phyloP scores from a whole-genome alignment of 83 land plant species.

The Diphasiastrum complanatum region DNA sequence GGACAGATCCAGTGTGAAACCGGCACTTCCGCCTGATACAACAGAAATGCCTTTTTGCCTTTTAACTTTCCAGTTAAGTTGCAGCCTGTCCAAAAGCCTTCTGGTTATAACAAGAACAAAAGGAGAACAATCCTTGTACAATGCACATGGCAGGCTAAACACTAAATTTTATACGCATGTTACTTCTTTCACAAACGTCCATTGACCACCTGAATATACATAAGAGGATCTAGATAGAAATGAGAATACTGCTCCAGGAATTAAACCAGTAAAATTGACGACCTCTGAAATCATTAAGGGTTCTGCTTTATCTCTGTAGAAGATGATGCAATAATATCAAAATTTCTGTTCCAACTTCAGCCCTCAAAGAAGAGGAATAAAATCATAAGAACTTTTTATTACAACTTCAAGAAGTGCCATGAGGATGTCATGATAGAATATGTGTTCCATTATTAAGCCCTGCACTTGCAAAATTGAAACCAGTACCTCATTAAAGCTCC shows the following conservation, averaged over 20 bases:
- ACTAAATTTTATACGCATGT: too few species aligned
- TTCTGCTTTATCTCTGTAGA: too few species aligned
- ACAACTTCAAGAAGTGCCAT: background rate
- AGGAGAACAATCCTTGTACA: background rate
- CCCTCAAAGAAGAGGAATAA: background rate
- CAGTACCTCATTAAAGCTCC: constrained; percentile 85
- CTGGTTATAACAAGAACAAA: constrained; percentile 10
- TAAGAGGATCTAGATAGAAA: background rate
- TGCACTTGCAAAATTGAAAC: background rate
- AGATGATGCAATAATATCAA: too few species aligned
- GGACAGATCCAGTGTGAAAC: constrained; percentile 74
- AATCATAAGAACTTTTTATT: background rate
- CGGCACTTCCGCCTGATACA: constrained; percentile 74
- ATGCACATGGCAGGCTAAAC: constrained; percentile 12
- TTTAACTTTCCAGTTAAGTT: constrained; percentile 97
- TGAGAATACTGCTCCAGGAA: background rate
- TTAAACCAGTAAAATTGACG: background rate
- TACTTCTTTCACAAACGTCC: too few species aligned
- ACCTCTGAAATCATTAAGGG: too few species aligned
- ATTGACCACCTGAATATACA: too few species aligned
- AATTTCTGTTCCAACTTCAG: too few species aligned
- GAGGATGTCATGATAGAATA: background rate
- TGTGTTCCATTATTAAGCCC: background rate
- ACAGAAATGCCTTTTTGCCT: constrained; percentile 63
- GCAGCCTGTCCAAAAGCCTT: constrained; percentile 47